Conservation (phyloP, 2,329 filamentous ascomycete species). For the Pyrenochaeta sp. region DNA sequence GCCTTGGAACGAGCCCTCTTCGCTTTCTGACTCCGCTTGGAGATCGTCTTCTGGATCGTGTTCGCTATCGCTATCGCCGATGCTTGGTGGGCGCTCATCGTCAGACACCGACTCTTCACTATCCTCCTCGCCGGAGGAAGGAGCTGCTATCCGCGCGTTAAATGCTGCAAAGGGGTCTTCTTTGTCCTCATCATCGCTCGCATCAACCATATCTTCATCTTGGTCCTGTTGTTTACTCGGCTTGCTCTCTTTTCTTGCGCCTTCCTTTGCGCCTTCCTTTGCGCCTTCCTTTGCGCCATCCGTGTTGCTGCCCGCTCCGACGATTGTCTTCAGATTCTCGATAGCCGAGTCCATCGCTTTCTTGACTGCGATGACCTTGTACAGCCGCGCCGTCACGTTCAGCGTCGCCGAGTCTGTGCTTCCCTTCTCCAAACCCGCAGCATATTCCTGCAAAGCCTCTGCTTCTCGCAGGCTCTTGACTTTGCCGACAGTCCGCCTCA, state of each 20-base stretch:
- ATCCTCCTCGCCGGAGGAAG: slow-evolving; percentile 44
- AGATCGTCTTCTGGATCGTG: slow-evolving; percentile 28
- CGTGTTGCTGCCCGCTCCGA: slow-evolving; percentile 22
- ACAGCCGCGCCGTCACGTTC: slow-evolving; percentile 67
- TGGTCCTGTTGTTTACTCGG: slow-evolving; percentile 16
- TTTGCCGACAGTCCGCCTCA: slow-evolving; percentile 64
- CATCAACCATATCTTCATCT: slow-evolving; percentile 28
- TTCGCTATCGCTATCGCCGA: slow-evolving; percentile 36
- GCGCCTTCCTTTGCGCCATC: slow-evolving; percentile 13
- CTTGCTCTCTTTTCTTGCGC: slow-evolving; percentile 30
- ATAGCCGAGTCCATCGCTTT: slow-evolving; percentile 59
- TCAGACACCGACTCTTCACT: slow-evolving; percentile 38
- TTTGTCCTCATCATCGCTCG: slow-evolving; percentile 39
- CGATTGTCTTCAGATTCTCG: slow-evolving; percentile 50
- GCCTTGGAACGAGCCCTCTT: slow-evolving; percentile 10
- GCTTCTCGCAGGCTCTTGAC: slow-evolving; percentile 64
- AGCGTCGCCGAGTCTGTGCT: slow-evolving; percentile 56
- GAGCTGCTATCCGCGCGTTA: slow-evolving; percentile 50
- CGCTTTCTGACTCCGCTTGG: slow-evolving; percentile 14
- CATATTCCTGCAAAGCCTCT: slow-evolving; percentile 54
- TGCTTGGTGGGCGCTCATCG: slow-evolving; percentile 39
- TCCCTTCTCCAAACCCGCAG: slow-evolving; percentile 46
- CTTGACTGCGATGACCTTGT: slow-evolving; percentile 66
- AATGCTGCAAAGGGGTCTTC: slow-evolving; percentile 46
- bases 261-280: slow-evolving; percentile 15